Evolutionary conservation across 2,329 filamentous ascomycete genomes (phyloP).

Genomic region (Cytospora mali): DNA sequence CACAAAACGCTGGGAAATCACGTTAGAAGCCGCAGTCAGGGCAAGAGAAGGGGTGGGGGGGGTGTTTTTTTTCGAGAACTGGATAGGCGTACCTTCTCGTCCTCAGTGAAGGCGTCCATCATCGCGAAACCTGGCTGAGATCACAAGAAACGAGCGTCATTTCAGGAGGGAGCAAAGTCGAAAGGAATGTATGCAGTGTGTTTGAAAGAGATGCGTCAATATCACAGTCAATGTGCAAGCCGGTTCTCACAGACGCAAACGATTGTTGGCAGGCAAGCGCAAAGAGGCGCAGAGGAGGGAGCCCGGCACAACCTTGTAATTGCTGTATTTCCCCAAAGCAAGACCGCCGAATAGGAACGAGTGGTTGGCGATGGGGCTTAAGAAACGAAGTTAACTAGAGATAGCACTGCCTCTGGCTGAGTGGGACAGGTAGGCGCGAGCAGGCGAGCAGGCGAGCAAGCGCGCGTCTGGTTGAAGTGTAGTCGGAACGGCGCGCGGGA

Average conservation of each 20-base stretch:
- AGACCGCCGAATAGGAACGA: constrained; percentile 29
- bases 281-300: constrained; percentile 15
- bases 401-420: constrained; percentile 9
- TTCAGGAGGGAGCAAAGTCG: constrained; percentile 20
- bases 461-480: constrained; percentile 39
- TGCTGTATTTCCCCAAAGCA: constrained; percentile 18
- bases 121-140: constrained; percentile 30
- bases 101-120: constrained; percentile 53
- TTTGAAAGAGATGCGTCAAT: constrained; percentile 6
- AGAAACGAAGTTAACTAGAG: constrained; percentile 19
- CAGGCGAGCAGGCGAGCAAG: constrained; percentile 36
- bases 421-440: constrained; percentile 27
- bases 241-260: constrained; percentile 18
- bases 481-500: constrained; percentile 2
- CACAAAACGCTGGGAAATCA: constrained; percentile 54
- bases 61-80: constrained; percentile 8
- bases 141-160: constrained; percentile 23
- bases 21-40: constrained; percentile 8
- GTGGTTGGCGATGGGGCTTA: constrained; percentile 21
- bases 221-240: constrained; percentile 14
- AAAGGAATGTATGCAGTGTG: neutral
- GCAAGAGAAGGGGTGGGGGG: constrained; percentile 17
- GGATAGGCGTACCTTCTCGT: constrained; percentile 52
- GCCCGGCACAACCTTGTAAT: constrained; percentile 17
- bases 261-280: constrained; percentile 17